Conservation (phyloP, 2,329 filamentous ascomycete genomes). For the Ceratocystis cubensis region DNA sequence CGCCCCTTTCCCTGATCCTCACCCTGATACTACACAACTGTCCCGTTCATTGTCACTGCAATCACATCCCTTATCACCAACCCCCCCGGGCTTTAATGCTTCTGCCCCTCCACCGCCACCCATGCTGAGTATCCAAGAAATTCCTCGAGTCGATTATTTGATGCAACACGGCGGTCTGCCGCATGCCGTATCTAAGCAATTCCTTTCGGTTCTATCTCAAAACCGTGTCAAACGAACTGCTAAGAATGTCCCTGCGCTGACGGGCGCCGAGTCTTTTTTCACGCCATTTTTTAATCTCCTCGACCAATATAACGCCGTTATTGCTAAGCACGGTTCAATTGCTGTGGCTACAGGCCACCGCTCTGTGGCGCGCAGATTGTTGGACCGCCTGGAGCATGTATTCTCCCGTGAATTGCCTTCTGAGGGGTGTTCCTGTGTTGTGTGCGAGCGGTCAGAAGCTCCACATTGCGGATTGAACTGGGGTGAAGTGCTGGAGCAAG, state of each 20-base stretch:
- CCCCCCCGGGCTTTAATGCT: conserved; percentile 35
- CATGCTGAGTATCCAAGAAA: conserved; percentile 54
- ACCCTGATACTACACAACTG: conserved; percentile 18
- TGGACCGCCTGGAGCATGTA: conserved; percentile 85
- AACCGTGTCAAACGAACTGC: conserved; percentile 40
- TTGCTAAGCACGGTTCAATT: conserved; percentile 73
- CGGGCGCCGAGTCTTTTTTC: conserved; percentile 62
- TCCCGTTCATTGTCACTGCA: conserved; percentile 24
- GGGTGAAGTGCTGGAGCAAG: conserved; percentile 89
- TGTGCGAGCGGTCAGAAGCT: conserved; percentile 55
- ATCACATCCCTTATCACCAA: conserved; percentile 22
- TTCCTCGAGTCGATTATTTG: conserved; percentile 81
- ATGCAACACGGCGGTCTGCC: conserved; percentile 75
- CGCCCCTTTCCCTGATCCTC: background rate
- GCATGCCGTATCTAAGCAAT: conserved; percentile 56
- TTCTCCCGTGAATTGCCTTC: conserved; percentile 85
- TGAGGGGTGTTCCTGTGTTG: conserved; percentile 72
- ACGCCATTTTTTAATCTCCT: conserved; percentile 70
- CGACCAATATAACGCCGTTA: conserved; percentile 72
- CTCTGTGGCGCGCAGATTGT: conserved; percentile 77
- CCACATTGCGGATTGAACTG: conserved; percentile 69
- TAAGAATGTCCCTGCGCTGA: conserved; percentile 50
- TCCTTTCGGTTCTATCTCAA: conserved; percentile 51
- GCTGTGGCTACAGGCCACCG: conserved; percentile 92
- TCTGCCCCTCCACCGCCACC: conserved; percentile 61